Conservation (phyloP, 139 green algal genomes). For the Bryopsis sp. region DNA sequence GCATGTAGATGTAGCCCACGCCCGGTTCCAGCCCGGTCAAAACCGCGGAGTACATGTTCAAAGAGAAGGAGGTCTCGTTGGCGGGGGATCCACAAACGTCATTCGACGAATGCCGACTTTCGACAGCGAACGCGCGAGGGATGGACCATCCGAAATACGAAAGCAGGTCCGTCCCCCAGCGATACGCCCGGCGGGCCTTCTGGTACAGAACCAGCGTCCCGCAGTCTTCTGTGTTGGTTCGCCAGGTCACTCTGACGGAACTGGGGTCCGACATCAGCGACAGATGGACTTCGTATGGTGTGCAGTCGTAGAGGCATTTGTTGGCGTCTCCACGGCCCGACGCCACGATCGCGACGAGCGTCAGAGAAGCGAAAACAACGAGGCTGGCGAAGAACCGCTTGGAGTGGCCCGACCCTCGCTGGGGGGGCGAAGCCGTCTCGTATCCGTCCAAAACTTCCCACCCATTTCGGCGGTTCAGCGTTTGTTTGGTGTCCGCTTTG, state of each 20-base stretch:
- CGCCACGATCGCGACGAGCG: too few species aligned
- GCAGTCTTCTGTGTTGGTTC: neutral
- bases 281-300: slow-evolving; percentile 11
- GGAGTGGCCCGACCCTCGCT: too few species aligned
- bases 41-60: neutral
- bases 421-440: too few species aligned
- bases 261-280: neutral
- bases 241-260: slow-evolving; percentile 8
- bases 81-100: neutral
- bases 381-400: too few species aligned
- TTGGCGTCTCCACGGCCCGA: too few species aligned
- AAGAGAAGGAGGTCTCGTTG: neutral
- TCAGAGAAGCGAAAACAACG: too few species aligned
- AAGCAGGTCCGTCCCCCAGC: neutral
- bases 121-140: too few species aligned
- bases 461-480: too few species aligned
- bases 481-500: too few species aligned
- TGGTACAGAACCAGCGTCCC: neutral
- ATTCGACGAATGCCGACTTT: neutral
- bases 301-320: too few species aligned
- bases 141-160: neutral
- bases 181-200: neutral
- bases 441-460: too few species aligned
- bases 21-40: neutral
- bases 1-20: neutral